phyloP scores from a whole-genome alignment of 306 rosid genomes.

The Begonia masoniana region DNA sequence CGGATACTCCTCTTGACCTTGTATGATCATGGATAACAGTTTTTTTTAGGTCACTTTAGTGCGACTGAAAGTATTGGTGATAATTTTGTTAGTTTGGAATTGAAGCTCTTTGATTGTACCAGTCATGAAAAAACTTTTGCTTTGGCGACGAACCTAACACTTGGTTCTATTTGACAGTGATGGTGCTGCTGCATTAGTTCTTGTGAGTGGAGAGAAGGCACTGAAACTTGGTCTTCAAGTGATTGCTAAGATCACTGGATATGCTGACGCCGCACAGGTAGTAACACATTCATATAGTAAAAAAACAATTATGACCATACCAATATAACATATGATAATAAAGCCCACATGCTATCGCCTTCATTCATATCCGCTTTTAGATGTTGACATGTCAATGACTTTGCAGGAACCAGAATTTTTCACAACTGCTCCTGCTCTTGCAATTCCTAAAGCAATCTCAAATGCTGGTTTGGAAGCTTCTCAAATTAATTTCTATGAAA shows the following conservation, averaged over 20 bases:
- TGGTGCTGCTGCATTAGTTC: conserved; percentile 95
- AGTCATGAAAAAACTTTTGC: too few species aligned
- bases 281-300: conserved; percentile 3
- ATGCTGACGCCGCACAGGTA: conserved; percentile 98
- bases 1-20: too few species aligned
- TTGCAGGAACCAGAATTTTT: conserved; percentile 89
- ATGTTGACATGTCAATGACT: conserved; percentile 14
- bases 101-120: too few species aligned
- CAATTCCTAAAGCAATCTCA: conserved; percentile 88
- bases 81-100: too few species aligned
- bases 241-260: conserved; percentile 86
- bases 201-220: conserved; percentile 89
- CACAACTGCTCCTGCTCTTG: conserved; percentile 94
- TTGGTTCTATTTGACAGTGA: conserved; percentile 36
- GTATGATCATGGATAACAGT: too few species aligned
- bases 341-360: too few species aligned
- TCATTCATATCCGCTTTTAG: too few species aligned
- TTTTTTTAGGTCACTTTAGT: too few species aligned
- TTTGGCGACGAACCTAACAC: too few species aligned
- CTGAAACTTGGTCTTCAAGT: conserved; percentile 77
- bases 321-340: conserved; percentile 1
- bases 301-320: conserved; percentile 4
- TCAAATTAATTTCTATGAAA: conserved; percentile 79
- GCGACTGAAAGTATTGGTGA: too few species aligned
- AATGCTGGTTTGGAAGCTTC: conserved; percentile 73